phyloP scores from a whole-genome alignment of 2,329 filamentous ascomycete genomes.

The Chrysoporthe austroafricana region DNA sequence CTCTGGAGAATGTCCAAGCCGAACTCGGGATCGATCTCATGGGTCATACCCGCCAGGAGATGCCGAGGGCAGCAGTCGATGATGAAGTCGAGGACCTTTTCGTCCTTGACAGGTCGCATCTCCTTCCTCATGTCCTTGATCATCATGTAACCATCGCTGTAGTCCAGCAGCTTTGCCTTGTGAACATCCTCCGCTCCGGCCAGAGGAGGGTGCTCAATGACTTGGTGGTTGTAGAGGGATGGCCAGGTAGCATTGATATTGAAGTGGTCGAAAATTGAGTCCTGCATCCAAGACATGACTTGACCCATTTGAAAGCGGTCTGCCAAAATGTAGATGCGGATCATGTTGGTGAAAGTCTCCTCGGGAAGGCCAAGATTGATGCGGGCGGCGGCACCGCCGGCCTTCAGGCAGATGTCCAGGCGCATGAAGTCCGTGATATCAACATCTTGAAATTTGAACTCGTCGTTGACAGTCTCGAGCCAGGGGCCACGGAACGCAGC shows the following conservation, averaged over 20 bases:
- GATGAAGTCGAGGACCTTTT: not conserved
- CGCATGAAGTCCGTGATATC: slow-evolving; percentile 9
- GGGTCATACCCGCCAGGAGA: slow-evolving; percentile 5
- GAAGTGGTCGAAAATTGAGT: slow-evolving; percentile 10
- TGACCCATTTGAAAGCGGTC: slow-evolving; percentile 21
- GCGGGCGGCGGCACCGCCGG: not conserved
- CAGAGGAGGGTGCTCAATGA: not conserved
- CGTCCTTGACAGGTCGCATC: not conserved
- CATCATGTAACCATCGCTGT: not conserved
- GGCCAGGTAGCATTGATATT: not conserved
- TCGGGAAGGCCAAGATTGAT: slow-evolving; percentile 8
- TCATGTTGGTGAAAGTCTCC: slow-evolving; percentile 6
- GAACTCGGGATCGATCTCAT: not conserved
- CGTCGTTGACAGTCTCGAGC: not conserved
- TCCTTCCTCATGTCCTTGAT: not conserved
- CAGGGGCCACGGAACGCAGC: not conserved
- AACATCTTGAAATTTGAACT: slow-evolving; percentile 15
- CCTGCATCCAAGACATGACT: slow-evolving; percentile 9
- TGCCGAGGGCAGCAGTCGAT: not conserved
- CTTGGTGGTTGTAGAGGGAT: not conserved
- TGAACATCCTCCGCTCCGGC: not conserved
- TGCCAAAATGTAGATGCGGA: slow-evolving; percentile 9
- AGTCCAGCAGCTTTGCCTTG: slow-evolving; percentile 12
- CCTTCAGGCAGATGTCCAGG: slow-evolving; percentile 1
- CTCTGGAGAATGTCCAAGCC: not conserved